These are phyloP conservation scores for Ceratocystis alfenasii DNA, from an alignment of 2,329 filamentous ascomycete species.

Conservation along the genomic window DNA sequence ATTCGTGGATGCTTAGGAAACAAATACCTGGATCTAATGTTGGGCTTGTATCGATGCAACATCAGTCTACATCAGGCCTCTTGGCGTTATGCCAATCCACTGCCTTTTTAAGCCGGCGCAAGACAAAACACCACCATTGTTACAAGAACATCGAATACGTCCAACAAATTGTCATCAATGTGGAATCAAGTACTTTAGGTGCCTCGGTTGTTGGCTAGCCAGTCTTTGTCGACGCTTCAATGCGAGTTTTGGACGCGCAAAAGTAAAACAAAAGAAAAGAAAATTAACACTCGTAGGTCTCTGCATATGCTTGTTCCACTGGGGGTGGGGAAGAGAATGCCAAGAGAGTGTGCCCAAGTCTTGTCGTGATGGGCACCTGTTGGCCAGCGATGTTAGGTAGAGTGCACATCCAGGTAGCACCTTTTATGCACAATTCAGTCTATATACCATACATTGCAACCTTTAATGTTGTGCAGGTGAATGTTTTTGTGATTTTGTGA, in stretches of 20 bases:
- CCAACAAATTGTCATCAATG: neutral
- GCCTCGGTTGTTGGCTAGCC: neutral
- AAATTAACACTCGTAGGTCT: neutral
- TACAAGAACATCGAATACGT: neutral
- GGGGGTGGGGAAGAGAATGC: neutral
- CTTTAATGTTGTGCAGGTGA: neutral
- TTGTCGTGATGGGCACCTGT: neutral
- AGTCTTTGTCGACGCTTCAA: neutral
- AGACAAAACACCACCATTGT: neutral
- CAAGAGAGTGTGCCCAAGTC: constrained; percentile 3
- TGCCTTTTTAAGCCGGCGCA: neutral
- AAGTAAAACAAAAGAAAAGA: neutral
- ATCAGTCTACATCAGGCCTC: neutral
- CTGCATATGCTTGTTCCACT: neutral
- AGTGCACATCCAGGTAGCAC: neutral
- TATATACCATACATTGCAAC: neutral
- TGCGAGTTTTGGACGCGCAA: neutral
- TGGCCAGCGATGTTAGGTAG: neutral
- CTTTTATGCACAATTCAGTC: neutral
- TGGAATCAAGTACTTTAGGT: neutral
- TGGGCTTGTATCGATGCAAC: neutral
- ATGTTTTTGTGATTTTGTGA: neutral
- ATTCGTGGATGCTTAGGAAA: too few species aligned
- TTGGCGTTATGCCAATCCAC: neutral
- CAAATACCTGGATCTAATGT: neutral